Conservation (phyloP, 1,139 yeast genomes). For the Suhomyces bolitotheri region DNA sequence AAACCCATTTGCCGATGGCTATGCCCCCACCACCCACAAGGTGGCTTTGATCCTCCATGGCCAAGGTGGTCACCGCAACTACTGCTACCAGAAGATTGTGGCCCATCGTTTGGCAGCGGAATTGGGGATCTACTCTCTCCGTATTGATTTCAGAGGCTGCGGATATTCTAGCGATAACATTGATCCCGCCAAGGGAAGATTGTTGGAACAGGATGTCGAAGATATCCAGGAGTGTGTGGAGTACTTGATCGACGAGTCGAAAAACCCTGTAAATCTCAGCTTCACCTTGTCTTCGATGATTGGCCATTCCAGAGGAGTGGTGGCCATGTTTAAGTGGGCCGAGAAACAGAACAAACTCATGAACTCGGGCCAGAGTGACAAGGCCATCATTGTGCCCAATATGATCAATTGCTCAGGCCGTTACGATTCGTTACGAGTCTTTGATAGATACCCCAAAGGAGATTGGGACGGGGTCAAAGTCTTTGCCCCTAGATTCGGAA, state of each 20-base stretch:
- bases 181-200: conserved; percentile 50
- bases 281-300: conserved; percentile 57
- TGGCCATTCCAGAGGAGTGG: conserved; percentile 79
- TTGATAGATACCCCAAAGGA: conserved; percentile 33
- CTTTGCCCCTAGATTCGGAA: conserved; percentile 47
- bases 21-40: conserved; percentile 41
- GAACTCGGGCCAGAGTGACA: conserved; percentile 26
- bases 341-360: conserved; percentile 37
- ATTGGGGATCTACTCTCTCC: conserved; percentile 60
- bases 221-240: conserved; percentile 61
- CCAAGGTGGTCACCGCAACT: conserved; percentile 79
- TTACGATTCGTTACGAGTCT: conserved; percentile 40
- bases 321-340: conserved; percentile 79
- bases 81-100: conserved; percentile 66
- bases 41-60: conserved; percentile 63
- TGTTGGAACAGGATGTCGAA: conserved; percentile 60
- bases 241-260: conserved; percentile 38
- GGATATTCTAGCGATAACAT: conserved; percentile 69
- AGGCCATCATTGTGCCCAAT: conserved; percentile 54
- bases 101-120: conserved; percentile 62
- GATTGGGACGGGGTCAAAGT: conserved; percentile 29
- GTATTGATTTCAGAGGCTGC: conserved; percentile 86
- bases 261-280: conserved; percentile 37
- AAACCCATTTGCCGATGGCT: conserved; percentile 26
- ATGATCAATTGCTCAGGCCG: conserved; percentile 75